Evolutionary conservation across 2,329 filamentous ascomycete species (phyloP).

Genomic region (Nigrospora osmanthi): DNA sequence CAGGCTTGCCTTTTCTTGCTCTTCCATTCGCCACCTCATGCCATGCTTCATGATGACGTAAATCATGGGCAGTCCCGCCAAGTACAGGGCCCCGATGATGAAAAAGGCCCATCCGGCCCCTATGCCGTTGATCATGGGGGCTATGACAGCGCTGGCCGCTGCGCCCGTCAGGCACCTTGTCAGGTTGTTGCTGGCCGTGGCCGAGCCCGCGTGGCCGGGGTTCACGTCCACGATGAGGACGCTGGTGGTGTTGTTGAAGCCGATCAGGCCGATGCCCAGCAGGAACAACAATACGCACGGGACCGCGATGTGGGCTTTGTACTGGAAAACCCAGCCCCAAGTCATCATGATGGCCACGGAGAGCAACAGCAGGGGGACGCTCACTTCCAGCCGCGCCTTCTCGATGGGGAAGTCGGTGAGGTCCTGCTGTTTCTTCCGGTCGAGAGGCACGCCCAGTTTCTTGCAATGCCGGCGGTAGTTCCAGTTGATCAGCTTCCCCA

Average conservation of each 20-base stretch:
- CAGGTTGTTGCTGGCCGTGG: slow-evolving; percentile 37
- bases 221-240: slow-evolving; percentile 38
- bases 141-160: slow-evolving; percentile 30
- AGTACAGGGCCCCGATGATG: slow-evolving; percentile 22
- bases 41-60: slow-evolving; percentile 21
- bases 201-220: slow-evolving; percentile 28
- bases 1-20: slow-evolving; percentile 12
- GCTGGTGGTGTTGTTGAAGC: slow-evolving; percentile 32
- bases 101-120: slow-evolving; percentile 34
- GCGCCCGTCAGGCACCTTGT: slow-evolving; percentile 35
- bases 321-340: slow-evolving; percentile 28
- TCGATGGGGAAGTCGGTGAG: slow-evolving; percentile 23
- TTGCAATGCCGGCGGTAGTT: slow-evolving; percentile 50
- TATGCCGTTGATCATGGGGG: slow-evolving; percentile 31
- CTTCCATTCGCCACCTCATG: slow-evolving; percentile 16
- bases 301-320: slow-evolving; percentile 21
- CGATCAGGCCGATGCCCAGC: slow-evolving; percentile 25
- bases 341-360: slow-evolving; percentile 26
- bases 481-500: slow-evolving; percentile 47
- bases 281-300: slow-evolving; percentile 27
- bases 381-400: slow-evolving; percentile 24
- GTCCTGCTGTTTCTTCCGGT: slow-evolving; percentile 32
- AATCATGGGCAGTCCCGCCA: slow-evolving; percentile 21
- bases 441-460: slow-evolving; percentile 38
- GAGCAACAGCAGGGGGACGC: slow-evolving; percentile 33